A percentile compares a stretch with the other conserved stretches of the same genome.
phyloP scores from a whole-genome alignment of 2,329 filamentous ascomycete genomes.

The Rhytidhysteron rufulum region DNA sequence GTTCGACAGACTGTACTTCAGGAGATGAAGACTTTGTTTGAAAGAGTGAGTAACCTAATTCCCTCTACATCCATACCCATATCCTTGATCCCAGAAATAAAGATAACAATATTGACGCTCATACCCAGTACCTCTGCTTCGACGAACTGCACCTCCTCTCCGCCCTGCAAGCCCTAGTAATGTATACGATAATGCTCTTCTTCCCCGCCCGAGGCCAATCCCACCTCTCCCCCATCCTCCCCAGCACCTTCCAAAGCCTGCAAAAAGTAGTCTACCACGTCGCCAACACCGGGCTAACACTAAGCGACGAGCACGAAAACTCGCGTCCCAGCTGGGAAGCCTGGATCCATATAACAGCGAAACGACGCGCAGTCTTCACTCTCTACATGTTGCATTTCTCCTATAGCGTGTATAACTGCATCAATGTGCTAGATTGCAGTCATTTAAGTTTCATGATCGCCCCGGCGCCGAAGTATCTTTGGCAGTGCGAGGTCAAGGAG shows the following conservation, averaged over 20 bases:
- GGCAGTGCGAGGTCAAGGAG: slow-evolving; percentile 30
- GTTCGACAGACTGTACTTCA: slow-evolving; percentile 28
- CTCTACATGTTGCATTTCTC: slow-evolving; percentile 39
- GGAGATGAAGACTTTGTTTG: slow-evolving; percentile 30
- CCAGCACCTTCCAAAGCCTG: slow-evolving; percentile 26
- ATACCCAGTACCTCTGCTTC: slow-evolving; percentile 26
- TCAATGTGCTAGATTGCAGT: slow-evolving; percentile 32
- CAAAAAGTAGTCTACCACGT: slow-evolving; percentile 29
- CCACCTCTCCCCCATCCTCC: slow-evolving; percentile 15
- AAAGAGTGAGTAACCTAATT: slow-evolving; percentile 19
- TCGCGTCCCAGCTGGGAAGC: slow-evolving; percentile 30
- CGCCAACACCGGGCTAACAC: slow-evolving; percentile 29
- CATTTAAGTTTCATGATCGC: slow-evolving; percentile 39
- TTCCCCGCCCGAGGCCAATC: slow-evolving; percentile 28
- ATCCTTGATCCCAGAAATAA: background rate
- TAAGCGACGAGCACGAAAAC: slow-evolving; percentile 32
- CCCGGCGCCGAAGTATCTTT: slow-evolving; percentile 37
- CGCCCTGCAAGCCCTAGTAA: slow-evolving; percentile 33
- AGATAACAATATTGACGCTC: background rate
- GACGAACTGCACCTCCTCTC: slow-evolving; percentile 32
- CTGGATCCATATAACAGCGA: slow-evolving; percentile 52
- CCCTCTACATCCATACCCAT: slow-evolving; percentile 1
- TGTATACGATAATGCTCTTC: slow-evolving; percentile 38
- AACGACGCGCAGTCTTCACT: slow-evolving; percentile 43
- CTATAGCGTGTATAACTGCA: slow-evolving; percentile 33